phyloP scores from a whole-genome alignment of 2,329 filamentous ascomycete species.

The Nectriaceae sp. region DNA sequence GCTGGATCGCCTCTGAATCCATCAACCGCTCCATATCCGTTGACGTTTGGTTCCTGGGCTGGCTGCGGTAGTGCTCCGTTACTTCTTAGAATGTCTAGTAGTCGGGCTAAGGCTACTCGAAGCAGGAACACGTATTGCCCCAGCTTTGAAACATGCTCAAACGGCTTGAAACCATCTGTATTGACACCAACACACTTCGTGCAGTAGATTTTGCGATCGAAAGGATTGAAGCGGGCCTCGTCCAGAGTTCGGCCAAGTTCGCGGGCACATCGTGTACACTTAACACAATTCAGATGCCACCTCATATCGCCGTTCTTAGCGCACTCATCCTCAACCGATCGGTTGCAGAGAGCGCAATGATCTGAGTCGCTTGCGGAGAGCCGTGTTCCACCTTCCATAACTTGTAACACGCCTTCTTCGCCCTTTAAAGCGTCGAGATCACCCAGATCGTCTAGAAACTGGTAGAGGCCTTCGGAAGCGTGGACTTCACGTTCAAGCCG shows the following conservation, averaged over 20 bases:
- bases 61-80: conserved; percentile 79
- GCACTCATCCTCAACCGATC: conserved; percentile 94
- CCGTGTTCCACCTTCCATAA: conserved; percentile 64
- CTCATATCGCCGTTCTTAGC: conserved; percentile 72
- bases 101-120: conserved; percentile 83
- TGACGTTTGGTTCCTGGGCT: conserved; percentile 65
- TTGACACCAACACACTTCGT: conserved; percentile 61
- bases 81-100: conserved; percentile 82
- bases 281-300: conserved; percentile 83
- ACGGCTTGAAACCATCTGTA: conserved; percentile 53
- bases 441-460: conserved; percentile 81
- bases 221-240: conserved; percentile 71
- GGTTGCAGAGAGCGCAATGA: conserved; percentile 77
- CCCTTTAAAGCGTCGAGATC: conserved; percentile 78
- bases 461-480: conserved; percentile 73
- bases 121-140: conserved; percentile 95
- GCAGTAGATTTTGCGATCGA: conserved; percentile 72
- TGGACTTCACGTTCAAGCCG: conserved; percentile 85
- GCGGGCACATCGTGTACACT: conserved; percentile 64
- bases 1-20: conserved; percentile 61
- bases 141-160: conserved; percentile 79
- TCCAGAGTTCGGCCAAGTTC: conserved; percentile 69
- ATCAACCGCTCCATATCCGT: conserved; percentile 26
- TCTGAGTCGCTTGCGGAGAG: conserved; percentile 79
- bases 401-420: conserved; percentile 68